Base-by-base conservation (phyloP, 1,139 yeast species). In the Hansenula lynferdii region DNA sequence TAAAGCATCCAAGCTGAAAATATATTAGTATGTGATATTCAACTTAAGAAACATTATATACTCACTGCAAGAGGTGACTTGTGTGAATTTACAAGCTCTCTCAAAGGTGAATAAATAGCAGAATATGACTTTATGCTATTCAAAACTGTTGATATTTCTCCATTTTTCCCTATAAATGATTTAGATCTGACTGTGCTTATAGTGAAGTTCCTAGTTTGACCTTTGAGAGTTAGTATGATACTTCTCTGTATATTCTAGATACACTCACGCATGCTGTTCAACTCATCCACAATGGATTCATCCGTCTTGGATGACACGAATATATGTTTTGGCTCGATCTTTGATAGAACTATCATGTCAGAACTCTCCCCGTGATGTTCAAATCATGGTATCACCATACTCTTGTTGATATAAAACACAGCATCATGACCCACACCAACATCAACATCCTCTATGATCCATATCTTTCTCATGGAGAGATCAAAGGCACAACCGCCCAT, bases 311-410 rank as follows among this genome's bases (percentile, higher is more conserved):
- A 27, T 8, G 39, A 31, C 2, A 41, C 19, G 12, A 31, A 16
- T 8, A 38, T 36, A 3, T 11, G 28, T 6, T 39, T 27, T 3
- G 43, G 43, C 10, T n/a, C 15, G 16, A 40, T 21, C n/a, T 14
- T 23, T 16, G 19, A 17, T 11, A 31, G 19, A 8, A 18, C 18
- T 22, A n/a, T n/a, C n/a, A n/a, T n/a, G n/a, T n/a, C n/a, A n/a
- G n/a, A n/a, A n/a, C n/a, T n/a, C n/a, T n/a, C n/a, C n/a, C n/a
- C n/a, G n/a, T n/a, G n/a, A n/a, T n/a, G n/a, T n/a, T n/a, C n/a
- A n/a, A n/a, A n/a, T n/a, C n/a, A 12, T 11, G 26, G 27, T 22
- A 14, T 16, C 18, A 22, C 4, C 34, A 21, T 31, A 31, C 34
- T 31, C 9, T 21, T 10, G 8, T 10, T 31, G 7, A 31, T 9